Percentiles rank a stretch among this genome's conserved stretches.
Conservation (phyloP, 495 filamentous ascomycete species). For the Podospora didyma region DNA sequence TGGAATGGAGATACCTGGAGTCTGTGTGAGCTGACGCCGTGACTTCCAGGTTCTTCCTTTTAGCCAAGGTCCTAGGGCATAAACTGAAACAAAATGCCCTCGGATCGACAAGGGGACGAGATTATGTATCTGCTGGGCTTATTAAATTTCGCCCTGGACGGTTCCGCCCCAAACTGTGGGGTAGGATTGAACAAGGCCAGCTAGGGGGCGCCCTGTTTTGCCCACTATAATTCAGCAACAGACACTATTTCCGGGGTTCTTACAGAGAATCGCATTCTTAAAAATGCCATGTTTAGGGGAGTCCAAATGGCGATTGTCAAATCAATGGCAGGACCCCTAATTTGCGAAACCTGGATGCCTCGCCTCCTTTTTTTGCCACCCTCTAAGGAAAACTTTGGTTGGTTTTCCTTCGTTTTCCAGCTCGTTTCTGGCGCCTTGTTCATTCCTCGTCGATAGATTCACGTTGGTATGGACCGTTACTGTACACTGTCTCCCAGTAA, state of each 20-base stretch:
- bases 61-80: too few relatives aligned
- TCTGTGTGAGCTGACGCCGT: too few relatives aligned
- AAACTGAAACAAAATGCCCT: too few relatives aligned
- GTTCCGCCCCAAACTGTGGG: background rate
- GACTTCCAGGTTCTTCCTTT: too few relatives aligned
- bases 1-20: too few relatives aligned
- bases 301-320: slow-evolving; percentile 1
- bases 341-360: background rate
- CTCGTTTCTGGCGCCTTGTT: background rate
- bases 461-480: too few relatives aligned
- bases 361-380: background rate
- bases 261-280: background rate
- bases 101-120: too few relatives aligned
- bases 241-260: background rate
- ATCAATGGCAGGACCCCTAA: background rate
- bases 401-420: background rate
- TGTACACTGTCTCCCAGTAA: too few relatives aligned
- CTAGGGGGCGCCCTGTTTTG: background rate
- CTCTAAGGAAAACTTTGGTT: background rate
- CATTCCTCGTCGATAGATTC: background rate
- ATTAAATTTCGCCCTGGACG: too few relatives aligned
- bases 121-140: too few relatives aligned
- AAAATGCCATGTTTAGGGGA: slow-evolving; percentile 5
- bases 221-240: background rate
- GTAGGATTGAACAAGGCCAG: background rate